Evolutionary conservation across 352 stramenopile species (phyloP).

Genomic region (Pythium sukuiense): DNA sequence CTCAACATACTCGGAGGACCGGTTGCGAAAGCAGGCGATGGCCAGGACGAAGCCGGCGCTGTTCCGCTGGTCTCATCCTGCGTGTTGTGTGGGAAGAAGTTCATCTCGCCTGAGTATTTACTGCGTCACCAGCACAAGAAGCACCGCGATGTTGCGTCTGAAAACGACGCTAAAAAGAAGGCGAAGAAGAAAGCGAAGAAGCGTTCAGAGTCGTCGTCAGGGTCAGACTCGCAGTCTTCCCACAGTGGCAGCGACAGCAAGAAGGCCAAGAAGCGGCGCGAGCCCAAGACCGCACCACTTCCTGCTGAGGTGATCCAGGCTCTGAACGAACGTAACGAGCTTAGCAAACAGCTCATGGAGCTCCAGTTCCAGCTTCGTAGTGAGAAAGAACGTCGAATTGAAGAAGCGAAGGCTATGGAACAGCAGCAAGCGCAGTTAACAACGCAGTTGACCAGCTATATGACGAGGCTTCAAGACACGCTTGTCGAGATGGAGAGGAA

Average conservation of each 20-base stretch:
- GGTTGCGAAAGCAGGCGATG: background rate
- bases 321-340: conserved; percentile 54
- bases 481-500: conserved; percentile 69
- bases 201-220: conserved; percentile 12
- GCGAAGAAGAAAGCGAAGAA: conserved; percentile 25
- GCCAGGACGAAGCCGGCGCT: conserved; percentile 42
- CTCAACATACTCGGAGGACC: conserved; percentile 5
- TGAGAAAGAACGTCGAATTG: conserved; percentile 50
- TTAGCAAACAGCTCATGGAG: conserved; percentile 52
- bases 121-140: conserved; percentile 67
- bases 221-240: conserved; percentile 15
- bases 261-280: conserved; percentile 17
- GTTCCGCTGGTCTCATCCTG: conserved; percentile 33
- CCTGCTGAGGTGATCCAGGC: conserved; percentile 42
- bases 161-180: background rate
- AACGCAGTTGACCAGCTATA: conserved; percentile 50
- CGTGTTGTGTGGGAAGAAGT: conserved; percentile 74
- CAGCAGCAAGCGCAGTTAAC: conserved; percentile 55
- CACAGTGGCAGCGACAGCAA: conserved; percentile 8
- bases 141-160: conserved; percentile 28
- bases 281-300: conserved; percentile 26
- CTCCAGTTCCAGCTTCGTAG: conserved; percentile 55
- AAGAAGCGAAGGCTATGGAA: conserved; percentile 45
- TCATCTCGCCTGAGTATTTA: conserved; percentile 73
- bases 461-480: conserved; percentile 57